Conservation (phyloP, 345 rosid genomes). For the Schrenkiella parvula region DNA sequence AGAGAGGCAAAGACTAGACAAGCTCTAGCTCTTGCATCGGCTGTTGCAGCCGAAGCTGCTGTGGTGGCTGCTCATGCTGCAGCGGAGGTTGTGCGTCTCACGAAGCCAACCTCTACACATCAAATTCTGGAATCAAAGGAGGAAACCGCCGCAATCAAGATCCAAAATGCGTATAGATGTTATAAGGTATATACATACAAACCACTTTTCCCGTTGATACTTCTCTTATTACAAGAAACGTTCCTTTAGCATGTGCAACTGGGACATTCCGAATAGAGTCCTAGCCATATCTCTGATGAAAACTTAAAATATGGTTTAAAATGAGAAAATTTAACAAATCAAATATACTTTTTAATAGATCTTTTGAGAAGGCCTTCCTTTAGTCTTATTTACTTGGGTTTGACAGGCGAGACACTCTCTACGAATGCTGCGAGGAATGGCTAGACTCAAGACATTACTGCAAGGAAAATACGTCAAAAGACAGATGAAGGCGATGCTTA, state of each 20-base stretch:
- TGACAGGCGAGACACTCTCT: conserved; percentile 75
- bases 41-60: conserved; percentile 35
- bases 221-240: not conserved
- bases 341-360: not conserved
- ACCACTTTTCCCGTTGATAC: not conserved
- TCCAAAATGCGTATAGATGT: conserved; percentile 29
- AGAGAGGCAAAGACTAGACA: conserved; percentile 26
- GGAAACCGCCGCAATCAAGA: conserved; percentile 26
- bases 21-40: conserved; percentile 28
- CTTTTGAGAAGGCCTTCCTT: not conserved
- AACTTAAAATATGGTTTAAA: not conserved
- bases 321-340: not conserved
- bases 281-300: not conserved
- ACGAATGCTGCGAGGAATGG: conserved; percentile 75
- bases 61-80: conserved; percentile 34
- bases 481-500: conserved; percentile 67
- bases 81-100: conserved; percentile 29
- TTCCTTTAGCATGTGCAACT: not conserved
- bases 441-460: conserved; percentile 63
- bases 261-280: not conserved
- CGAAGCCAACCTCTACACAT: not conserved
- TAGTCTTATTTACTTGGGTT: not conserved
- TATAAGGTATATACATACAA: conserved; percentile 27
- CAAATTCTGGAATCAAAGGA: conserved; percentile 10
- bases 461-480: conserved; percentile 68